phyloP scores from a whole-genome alignment of 768 basidiomycete species.

The Rossbeevera mucosa region DNA sequence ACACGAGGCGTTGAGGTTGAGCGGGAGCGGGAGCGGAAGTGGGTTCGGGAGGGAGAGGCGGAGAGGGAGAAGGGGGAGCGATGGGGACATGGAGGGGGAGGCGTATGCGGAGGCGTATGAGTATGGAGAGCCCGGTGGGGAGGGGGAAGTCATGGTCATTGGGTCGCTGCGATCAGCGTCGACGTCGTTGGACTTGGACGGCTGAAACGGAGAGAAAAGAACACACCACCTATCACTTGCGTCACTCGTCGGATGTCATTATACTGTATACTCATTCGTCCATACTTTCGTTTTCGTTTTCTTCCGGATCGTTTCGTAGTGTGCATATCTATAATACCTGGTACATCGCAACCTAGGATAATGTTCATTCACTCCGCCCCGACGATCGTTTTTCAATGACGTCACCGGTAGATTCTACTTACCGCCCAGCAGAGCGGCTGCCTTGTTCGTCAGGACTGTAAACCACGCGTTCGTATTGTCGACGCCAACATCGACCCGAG shows the following conservation, averaged over 20 bases:
- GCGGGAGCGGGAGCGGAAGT: neutral
- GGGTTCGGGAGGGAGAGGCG: slow-evolving; percentile 1
- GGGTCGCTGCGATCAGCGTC: slow-evolving; percentile 7
- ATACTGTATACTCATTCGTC: neutral
- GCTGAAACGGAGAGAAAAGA: neutral
- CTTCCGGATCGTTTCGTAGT: neutral
- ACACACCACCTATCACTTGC: neutral
- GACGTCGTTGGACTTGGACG: slow-evolving; percentile 4
- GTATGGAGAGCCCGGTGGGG: neutral
- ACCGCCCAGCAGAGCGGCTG: slow-evolving; percentile 39
- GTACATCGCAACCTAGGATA: neutral
- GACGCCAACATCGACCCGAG: slow-evolving; percentile 31
- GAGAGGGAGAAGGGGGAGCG: neutral
- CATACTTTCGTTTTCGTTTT: neutral
- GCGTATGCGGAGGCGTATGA: neutral
- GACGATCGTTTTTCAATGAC: neutral
- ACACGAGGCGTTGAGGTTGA: slow-evolving; percentile 2
- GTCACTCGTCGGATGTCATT: neutral
- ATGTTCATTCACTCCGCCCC: too few relatives aligned
- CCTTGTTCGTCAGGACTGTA: slow-evolving; percentile 54
- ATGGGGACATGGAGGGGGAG: neutral
- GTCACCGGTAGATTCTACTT: neutral
- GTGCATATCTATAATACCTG: neutral
- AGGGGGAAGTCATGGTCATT: slow-evolving; percentile 20
- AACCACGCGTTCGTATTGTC: slow-evolving; percentile 32